These are phyloP conservation scores for Fomes fomentarius DNA, from an alignment of 1,284 basidiomycete genomes.

Conservation along the genomic window DNA sequence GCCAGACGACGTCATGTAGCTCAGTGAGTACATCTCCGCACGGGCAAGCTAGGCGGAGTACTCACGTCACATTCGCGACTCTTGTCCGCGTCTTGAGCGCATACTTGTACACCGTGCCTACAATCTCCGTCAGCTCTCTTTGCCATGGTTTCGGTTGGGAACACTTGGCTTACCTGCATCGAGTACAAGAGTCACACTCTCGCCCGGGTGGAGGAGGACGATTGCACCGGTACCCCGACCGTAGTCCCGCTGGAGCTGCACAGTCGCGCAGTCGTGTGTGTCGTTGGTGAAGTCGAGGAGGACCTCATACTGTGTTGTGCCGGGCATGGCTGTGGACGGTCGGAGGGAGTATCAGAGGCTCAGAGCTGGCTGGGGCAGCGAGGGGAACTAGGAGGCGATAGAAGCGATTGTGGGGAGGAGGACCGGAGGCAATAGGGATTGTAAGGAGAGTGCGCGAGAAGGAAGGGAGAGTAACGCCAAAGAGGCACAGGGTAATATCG, in stretches of 20 bases:
- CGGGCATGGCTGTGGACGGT: conserved; percentile 42
- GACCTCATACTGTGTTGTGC: conserved; percentile 61
- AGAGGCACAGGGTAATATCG: conserved; percentile 34
- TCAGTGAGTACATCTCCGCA: conserved; percentile 5
- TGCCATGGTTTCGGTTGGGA: not conserved
- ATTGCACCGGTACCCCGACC: conserved; percentile 56
- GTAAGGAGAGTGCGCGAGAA: conserved; percentile 34
- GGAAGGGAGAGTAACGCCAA: conserved; percentile 34
- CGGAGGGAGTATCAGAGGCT: conserved; percentile 1
- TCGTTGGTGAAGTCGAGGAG: conserved; percentile 72
- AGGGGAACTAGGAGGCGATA: conserved; percentile 22
- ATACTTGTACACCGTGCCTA: conserved; percentile 66
- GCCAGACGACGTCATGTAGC: conserved; percentile 1
- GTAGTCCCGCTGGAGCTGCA: conserved; percentile 68
- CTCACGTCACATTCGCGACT: conserved; percentile 72
- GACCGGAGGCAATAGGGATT: conserved; percentile 31
- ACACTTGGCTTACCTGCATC: conserved; percentile 46
- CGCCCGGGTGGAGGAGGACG: conserved; percentile 62
- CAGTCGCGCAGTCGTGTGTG: conserved; percentile 62
- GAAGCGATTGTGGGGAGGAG: conserved; percentile 26
- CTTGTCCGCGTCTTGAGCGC: conserved; percentile 65
- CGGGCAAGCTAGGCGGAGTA: conserved; percentile 13
- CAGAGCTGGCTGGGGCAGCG: conserved; percentile 17
- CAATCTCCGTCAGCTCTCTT: conserved; percentile 10
- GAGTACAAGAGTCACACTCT: conserved; percentile 65